Percentiles rank a stretch among this genome's conserved stretches.
Conservation (phyloP, 192 early-diverging fungal species). For the Kickxella alabastrina region DNA sequence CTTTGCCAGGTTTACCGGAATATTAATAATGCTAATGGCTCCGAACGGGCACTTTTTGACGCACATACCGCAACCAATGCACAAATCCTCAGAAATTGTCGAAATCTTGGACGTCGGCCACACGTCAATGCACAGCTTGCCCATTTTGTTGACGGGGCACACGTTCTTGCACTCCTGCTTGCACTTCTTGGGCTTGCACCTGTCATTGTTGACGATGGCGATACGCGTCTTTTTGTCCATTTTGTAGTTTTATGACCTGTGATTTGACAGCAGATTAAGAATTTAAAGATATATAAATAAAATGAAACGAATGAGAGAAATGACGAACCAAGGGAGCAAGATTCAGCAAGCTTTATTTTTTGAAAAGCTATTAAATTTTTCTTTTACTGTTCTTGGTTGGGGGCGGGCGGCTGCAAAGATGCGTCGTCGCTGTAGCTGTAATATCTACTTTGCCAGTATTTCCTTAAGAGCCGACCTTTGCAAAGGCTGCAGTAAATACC, state of each 20-base stretch:
- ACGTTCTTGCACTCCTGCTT: constrained; percentile 96
- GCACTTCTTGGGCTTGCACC: constrained; percentile 99
- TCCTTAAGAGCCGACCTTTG: too few relatives aligned
- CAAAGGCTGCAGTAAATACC: too few relatives aligned
- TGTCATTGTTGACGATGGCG: constrained; percentile 90
- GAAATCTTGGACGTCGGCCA: constrained; percentile 81
- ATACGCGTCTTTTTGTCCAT: constrained; percentile 94
- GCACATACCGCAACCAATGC: constrained; percentile 98
- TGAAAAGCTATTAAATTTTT: too few relatives aligned
- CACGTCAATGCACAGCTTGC: constrained; percentile 95
- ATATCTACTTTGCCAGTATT: too few relatives aligned
- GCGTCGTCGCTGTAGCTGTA: too few relatives aligned
- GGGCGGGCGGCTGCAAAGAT: too few relatives aligned
- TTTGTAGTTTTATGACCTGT: not conserved
- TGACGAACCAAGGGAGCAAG: too few relatives aligned
- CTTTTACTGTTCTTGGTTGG: too few relatives aligned
- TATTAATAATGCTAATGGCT: constrained; percentile 95
- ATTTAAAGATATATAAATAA: not conserved
- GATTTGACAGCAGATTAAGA: not conserved
- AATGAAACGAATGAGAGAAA: not conserved
- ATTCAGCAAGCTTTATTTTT: too few relatives aligned
- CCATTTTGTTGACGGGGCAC: constrained; percentile 96
- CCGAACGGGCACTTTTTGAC: constrained; percentile 95
- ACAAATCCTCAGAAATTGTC: constrained; percentile 90
- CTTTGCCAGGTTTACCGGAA: constrained; percentile 92